Evolutionary conservation across 495 filamentous ascomycete genomes (phyloP).

Genomic region (Bacidia rubella): DNA sequence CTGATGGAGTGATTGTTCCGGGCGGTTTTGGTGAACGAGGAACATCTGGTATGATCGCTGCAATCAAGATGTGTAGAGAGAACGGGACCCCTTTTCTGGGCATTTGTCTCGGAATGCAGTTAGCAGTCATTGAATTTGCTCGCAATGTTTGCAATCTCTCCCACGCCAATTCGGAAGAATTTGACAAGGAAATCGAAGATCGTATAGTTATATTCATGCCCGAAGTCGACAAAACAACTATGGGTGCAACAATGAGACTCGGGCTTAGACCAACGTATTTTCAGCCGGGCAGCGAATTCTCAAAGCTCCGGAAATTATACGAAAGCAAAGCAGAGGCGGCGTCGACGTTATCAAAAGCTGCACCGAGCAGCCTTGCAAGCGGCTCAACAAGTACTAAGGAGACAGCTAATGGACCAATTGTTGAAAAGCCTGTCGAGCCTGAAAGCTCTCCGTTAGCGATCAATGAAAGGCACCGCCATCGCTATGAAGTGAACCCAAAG

Average conservation of each 20-base stretch:
- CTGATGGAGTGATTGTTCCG: constrained; percentile 41
- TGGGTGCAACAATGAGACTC: constrained; percentile 90
- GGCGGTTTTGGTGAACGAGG: constrained; percentile 81
- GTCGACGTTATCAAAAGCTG: neutral
- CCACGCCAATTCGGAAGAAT: constrained; percentile 52
- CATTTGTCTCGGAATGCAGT: constrained; percentile 89
- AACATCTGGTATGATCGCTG: constrained; percentile 76
- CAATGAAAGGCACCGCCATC: constrained; percentile 35
- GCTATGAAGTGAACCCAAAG: constrained; percentile 35
- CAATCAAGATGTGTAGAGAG: constrained; percentile 69
- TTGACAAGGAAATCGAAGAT: constrained; percentile 41
- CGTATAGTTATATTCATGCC: constrained; percentile 82
- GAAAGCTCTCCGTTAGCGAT: constrained; percentile 22
- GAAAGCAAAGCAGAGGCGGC: constrained; percentile 2
- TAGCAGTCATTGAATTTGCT: constrained; percentile 86
- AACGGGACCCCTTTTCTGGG: constrained; percentile 74
- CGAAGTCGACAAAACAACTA: constrained; percentile 55
- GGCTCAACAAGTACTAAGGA: neutral
- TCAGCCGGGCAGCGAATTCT: constrained; percentile 69
- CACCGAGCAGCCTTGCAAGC: neutral
- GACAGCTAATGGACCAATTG: constrained; percentile 8
- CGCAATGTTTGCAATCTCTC: constrained; percentile 50
- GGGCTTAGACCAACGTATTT: constrained; percentile 63
- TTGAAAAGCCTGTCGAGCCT: neutral
- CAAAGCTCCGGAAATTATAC: constrained; percentile 62